Percentiles rank a stretch among this genome's conserved stretches.
phyloP scores from a whole-genome alignment of 345 rosid species.

The Tarenaya hassleriana region DNA sequence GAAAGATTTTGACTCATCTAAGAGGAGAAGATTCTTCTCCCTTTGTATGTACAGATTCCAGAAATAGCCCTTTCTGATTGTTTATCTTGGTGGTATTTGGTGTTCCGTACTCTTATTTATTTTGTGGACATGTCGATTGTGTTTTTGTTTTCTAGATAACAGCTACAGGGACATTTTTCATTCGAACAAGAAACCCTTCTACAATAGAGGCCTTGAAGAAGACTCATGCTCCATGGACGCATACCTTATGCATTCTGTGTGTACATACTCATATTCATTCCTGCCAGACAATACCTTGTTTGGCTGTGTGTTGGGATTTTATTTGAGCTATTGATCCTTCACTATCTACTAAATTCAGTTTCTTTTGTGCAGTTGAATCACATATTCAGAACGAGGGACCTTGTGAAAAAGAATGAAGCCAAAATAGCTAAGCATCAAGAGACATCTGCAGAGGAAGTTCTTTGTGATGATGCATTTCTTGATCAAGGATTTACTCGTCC shows the following conservation, averaged over 20 bases:
- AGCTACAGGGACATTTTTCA: slow-evolving; percentile 80
- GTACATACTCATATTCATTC: slow-evolving; percentile 27
- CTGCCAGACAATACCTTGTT: slow-evolving; percentile 11
- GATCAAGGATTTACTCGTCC: slow-evolving; percentile 98
- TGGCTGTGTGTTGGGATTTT: slow-evolving; percentile 9
- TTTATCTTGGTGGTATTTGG: not conserved
- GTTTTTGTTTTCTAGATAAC: slow-evolving; percentile 40
- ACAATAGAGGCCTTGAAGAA: slow-evolving; percentile 64
- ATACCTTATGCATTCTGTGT: slow-evolving; percentile 83
- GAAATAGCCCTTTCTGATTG: slow-evolving; percentile 2
- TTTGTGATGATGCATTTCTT: slow-evolving; percentile 50
- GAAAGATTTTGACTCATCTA: slow-evolving; percentile 58
- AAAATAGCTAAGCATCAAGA: slow-evolving; percentile 56
- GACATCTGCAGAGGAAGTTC: slow-evolving; percentile 37
- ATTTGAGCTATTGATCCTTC: slow-evolving; percentile 9
- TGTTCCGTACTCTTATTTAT: slow-evolving; percentile 5
- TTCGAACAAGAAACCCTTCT: slow-evolving; percentile 82
- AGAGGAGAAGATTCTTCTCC: slow-evolving; percentile 61
- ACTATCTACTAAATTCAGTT: slow-evolving; percentile 21
- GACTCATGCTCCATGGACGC: slow-evolving; percentile 72
- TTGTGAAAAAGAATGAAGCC: slow-evolving; percentile 67
- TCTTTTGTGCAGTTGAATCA: slow-evolving; percentile 77
- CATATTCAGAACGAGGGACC: slow-evolving; percentile 62
- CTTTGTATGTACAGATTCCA: slow-evolving; percentile 54
- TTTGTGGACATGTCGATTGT: slow-evolving; percentile 23